Base-by-base conservation (phyloP, 2,329 filamentous ascomycete species). In the Aspergillus pseudotamarii region DNA sequence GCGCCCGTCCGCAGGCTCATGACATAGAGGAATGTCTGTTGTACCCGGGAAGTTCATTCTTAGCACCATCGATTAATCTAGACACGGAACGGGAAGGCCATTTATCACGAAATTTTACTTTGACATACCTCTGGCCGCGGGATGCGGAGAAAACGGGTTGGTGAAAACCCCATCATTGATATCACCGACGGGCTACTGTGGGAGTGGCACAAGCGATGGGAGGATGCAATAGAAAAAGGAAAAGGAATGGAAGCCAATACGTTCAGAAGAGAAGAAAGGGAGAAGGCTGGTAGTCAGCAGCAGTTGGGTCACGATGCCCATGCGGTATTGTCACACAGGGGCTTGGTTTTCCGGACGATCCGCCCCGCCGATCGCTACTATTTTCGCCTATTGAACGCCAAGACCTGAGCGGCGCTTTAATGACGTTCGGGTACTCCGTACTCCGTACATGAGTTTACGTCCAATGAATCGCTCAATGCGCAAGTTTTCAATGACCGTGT, bases 1-100 rank as follows among this genome's bases (percentile, higher is more conserved):
- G 92, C 90, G 69, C 92, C 94, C 38, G 92, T 94, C 72, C 92
- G 91, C 60, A 97, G 88, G 74, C 91, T 92, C 83, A 97, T 90
- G 73, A 93, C 83, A 75, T 92, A 92, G 68, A 97, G 86, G 77
- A 97, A 94, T 54, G 88, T 90, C 93, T 97, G 76, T 50, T 28
- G 46, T 21, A 51, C 21, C 34, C 48, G 28, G 48, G 19, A 14
- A 28, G 28, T 34, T 51, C 48, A 51, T 32, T 51, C 48, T 51
- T 51, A 51, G 48, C 19, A 51, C 30, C 28, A 32, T 51, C 48
- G 26, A 55, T 21, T 21, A 21, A 38, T 21, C 32, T 55, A 55
- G 32, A n/a, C 4, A 21, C 51, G 51, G n/a, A 55, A 41, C 32
- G 51, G 51, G 21, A 55, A 23, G 32, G 51, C 28, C 51, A 36